Evolutionary conservation across 164 flowering plant genomes (phyloP), one percentile per base, ranked within the genome.

Genomic region (Paratinospora sagittata): DNA sequence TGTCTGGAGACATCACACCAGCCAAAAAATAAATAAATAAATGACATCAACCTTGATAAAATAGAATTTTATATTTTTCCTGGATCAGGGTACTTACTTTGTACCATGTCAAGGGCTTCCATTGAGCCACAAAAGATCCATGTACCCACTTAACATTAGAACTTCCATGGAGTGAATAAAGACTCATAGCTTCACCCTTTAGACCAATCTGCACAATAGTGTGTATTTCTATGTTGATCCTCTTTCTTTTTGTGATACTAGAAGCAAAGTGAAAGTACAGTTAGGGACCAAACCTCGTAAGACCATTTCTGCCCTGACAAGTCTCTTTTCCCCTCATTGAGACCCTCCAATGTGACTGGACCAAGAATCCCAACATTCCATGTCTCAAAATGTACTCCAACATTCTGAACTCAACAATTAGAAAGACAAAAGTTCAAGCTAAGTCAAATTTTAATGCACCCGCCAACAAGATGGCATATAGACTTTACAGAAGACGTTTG

Each of bases 301-400:
- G 92, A 80, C 99, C 98, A 93, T 73, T 86, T 87, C 80, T 84
- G 85, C 75, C 79, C 77, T 8, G 98, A 75, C 77, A 93, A 77
- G 76, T 90, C 94, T 77, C 91, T 79, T 72, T 78, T 84, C 21
- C 97, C 95, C 61, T 88, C 89, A 68, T 89, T 86, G 34, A 95
- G 89, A 70, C 97, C 97, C 33, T 74, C 79, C 74, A 96, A 76
- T 27, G 84, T 80, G 37, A 96, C 92, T 16, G 98, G 99, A 14
- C 99, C 99, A 70, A 93, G 87, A 77, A 96, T 91, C 49, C 99
- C 99, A 67, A 92, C 86, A 81, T 96, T 91, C 94, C 96, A 88
- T 45, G 84, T 81, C 83, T 96, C 99, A 75, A 82, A 93, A 74
- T 90, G 93, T 17, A 76, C 66, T 1, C 97, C 98, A 33, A 93